Percentiles rank a stretch among this genome's conserved stretches.
Evolutionary conservation across 2,329 filamentous ascomycete species (phyloP).

Genomic region (Diaporthe batatas): DNA sequence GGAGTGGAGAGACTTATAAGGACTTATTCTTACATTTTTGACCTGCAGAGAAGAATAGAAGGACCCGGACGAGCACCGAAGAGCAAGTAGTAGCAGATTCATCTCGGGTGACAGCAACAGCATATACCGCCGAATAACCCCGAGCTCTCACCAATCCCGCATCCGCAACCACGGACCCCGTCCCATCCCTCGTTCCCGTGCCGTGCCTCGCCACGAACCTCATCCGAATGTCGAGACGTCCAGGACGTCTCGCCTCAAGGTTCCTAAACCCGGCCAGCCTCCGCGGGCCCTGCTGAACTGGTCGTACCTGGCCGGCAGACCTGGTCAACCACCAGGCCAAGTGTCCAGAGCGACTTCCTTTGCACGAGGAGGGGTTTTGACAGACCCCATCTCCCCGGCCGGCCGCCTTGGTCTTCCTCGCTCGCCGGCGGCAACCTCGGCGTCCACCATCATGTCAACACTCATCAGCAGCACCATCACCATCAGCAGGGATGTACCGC

Average conservation of each 20-base stretch:
- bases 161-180: neutral
- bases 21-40: too few species aligned
- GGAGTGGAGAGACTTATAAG: too few species aligned
- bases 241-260: slow-evolving; percentile 25
- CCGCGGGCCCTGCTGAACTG: neutral
- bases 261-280: neutral
- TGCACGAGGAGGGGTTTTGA: too few species aligned
- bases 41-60: too few species aligned
- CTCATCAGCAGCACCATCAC: neutral
- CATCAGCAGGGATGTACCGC: slow-evolving; percentile 50
- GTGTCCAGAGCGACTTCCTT: neutral
- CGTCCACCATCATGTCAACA: too few species aligned
- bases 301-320: too few species aligned
- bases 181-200: neutral
- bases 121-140: neutral
- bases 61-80: neutral
- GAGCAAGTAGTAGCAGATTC: too few species aligned
- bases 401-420: neutral
- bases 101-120: neutral
- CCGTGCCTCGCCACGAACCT: slow-evolving; percentile 13
- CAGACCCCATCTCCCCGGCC: neutral
- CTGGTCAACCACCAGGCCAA: neutral
- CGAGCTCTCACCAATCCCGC: neutral
- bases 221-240: slow-evolving; percentile 12
- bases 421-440: neutral